Percentiles rank a stretch among this genome's conserved stretches.
Conservation (phyloP, 345 rosid genomes). For the Syzygium aqueum region DNA sequence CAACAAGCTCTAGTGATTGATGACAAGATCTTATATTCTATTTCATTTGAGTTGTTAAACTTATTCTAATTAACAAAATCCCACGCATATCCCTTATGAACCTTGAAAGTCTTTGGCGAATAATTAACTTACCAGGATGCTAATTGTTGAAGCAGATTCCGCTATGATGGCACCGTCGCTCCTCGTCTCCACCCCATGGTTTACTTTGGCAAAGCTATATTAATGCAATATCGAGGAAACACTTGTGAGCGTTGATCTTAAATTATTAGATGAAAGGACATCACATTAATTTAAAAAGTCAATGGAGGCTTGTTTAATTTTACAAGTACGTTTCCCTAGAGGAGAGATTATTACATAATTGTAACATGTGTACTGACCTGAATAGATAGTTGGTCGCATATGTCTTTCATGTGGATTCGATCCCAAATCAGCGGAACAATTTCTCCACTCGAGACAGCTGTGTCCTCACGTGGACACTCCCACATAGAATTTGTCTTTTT, state of each 20-base stretch:
- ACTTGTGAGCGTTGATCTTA: not conserved
- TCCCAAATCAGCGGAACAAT: not conserved
- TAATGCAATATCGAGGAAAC: not conserved
- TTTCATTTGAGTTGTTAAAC: too few relatives aligned
- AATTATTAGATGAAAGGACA: not conserved
- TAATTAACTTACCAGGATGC: not conserved
- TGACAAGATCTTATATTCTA: not conserved
- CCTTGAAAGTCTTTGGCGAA: not conserved
- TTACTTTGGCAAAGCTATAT: not conserved
- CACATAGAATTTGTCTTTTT: too few relatives aligned
- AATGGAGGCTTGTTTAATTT: too few relatives aligned
- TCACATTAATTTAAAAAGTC: not conserved
- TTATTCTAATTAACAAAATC: not conserved
- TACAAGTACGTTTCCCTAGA: not conserved
- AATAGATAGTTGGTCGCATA: conserved; percentile 3
- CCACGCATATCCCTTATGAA: not conserved
- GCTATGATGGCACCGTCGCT: too few relatives aligned
- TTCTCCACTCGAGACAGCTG: too few relatives aligned
- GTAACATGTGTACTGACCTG: not conserved
- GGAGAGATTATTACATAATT: not conserved
- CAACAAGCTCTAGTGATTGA: not conserved
- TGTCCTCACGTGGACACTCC: too few relatives aligned
- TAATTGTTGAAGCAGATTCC: not conserved
- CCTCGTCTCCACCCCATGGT: not conserved
- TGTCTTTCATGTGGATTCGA: conserved; percentile 34